Evolutionary conservation across 805 yeast species (phyloP), one percentile per base, ranked within the genome.

Genomic region (Maudiozyma saulgeensis): DNA sequence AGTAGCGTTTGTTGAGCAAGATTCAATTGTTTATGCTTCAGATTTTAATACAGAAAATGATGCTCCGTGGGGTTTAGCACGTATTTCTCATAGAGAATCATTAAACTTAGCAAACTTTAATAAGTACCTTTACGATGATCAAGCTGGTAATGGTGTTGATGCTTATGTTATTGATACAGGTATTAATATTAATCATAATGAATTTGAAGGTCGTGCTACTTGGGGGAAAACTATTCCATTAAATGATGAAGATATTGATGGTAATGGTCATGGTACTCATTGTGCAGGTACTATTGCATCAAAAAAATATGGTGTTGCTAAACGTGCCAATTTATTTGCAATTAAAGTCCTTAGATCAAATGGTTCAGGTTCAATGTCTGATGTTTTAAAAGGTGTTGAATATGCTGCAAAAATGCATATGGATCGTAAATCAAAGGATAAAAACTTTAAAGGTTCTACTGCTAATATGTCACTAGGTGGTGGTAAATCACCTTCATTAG

Each of bases 271-370:
- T 69, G 97, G 97, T 62, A 87, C 96, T 43, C 97, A 89, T 63
- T 87, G 95, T 72, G 96, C 96, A n/a, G 97, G 96, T 69, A 88
- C 95, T 35, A 87, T 90, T 60, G 96, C 83, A 46, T 84, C 93
- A 21, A 73, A 74, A 52, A 72, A 79, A 47, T 87, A 82, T 56
- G 96, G 96, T 71, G 87, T 87, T 49, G 90, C 96, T 49, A 87
- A 88, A 69, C 73, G 78, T 47, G 93, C 90, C 9, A 74, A 81
- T 19, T 67, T 87, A 49, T 88, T 84, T 58, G 95, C 95, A 31
- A 86, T 87, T 52, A 87, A 87, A 66, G 96, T 87, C 9, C 75
- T 87, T 67, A 80, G 83, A 69, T 80, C 87, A 31, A 81, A 83
- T 63, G 95, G 95, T 57, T 80, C 87, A 8, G 95, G 95, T 62